Evolutionary conservation across 768 basidiomycete genomes (phyloP), one percentile per base, ranked within the genome.

Genomic region (Kwoniella heveanensis): DNA sequence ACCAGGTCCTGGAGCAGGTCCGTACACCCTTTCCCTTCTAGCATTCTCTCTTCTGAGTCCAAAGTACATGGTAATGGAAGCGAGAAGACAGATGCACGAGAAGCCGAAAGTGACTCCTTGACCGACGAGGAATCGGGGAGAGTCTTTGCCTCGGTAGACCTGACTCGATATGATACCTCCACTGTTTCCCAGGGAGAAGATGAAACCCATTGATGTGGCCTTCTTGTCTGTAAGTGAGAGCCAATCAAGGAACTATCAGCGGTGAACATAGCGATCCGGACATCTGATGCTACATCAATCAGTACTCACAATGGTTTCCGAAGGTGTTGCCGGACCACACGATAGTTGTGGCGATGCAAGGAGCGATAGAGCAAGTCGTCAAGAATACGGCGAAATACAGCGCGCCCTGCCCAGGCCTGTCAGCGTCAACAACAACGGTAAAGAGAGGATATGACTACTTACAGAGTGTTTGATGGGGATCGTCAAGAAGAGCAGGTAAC

Each of bases 341-440:
- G 70, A 80, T 79, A 27, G 75, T 76, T 3, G 76, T 78, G n/a
- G 78, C 80, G 57, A 80, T 79, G 30, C 73, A 67, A 6, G 80
- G 80, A 4, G 77, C 80, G 47, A 76, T 77, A 0, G 73, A 56
- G 17, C 66, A 70, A 36, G 78, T 73, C 12, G 73, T 72, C 32
- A 80, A 39, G 71, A 80, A 80, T 24, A 77, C 72, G 50, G 77
- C 73, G 65, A 79, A 78, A 68, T 80, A 80, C 0, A 73, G 67
- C 0, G 61, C 73, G 8, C 77, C 78, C 70, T 66, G 47, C 26
- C 10, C 2, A 22, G n/a, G n/a, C n/a, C n/a, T n/a, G n/a, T n/a
- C n/a, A n/a, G n/a, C n/a, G n/a, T n/a, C n/a, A n/a, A n/a, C n/a
- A n/a, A n/a, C n/a, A n/a, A n/a, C n/a, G n/a, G n/a, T n/a, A n/a